Percentiles rank a stretch among this genome's conserved stretches.
Evolutionary conservation across 169 alveolate genomes (phyloP).

Genomic region (Plasmodium coatneyi): DNA sequence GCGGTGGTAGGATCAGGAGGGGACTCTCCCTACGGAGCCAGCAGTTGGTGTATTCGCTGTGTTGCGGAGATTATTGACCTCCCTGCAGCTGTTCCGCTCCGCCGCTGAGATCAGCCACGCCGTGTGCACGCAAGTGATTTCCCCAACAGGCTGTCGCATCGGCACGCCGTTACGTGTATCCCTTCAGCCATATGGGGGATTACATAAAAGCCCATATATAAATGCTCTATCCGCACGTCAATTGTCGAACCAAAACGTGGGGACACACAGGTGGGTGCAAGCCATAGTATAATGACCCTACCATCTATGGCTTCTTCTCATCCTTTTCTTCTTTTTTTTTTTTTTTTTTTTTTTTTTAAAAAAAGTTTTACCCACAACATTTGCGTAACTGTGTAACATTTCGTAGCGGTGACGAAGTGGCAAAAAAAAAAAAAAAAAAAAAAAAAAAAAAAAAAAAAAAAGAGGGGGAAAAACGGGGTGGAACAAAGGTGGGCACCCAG

Average conservation of each 20-base stretch:
- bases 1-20: too few relatives aligned
- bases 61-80: background rate
- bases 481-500: background rate
- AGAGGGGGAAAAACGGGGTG: background rate
- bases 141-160: background rate
- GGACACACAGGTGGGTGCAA: background rate
- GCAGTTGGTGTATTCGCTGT: background rate
- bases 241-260: background rate
- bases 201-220: too few relatives aligned
- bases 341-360: background rate
- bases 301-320: background rate
- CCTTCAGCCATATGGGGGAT: background rate
- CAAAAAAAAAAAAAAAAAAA: slow-evolving; percentile 26
- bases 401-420: background rate
- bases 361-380: background rate
- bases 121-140: background rate
- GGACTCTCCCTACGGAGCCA: background rate
- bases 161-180: background rate
- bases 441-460: background rate
- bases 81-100: background rate
- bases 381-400: background rate
- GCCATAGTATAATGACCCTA: background rate
- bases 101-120: background rate
- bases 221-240: background rate
- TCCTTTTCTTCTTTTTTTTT: background rate